These are phyloP conservation scores for Penicillium daleae DNA, from an alignment of 495 filamentous ascomycete genomes.

Conservation along the genomic window DNA sequence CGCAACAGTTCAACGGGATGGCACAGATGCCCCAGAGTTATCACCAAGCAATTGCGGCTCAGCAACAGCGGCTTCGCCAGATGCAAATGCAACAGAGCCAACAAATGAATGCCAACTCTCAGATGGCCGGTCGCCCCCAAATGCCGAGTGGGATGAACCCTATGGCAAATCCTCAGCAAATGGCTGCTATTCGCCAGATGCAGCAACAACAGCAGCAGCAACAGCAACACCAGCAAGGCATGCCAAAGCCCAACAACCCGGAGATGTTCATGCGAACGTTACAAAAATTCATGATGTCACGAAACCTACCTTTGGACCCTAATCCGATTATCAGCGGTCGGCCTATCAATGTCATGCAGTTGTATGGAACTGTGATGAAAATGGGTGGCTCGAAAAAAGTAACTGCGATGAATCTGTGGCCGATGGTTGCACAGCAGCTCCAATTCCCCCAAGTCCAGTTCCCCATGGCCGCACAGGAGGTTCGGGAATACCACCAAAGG, in stretches of 20 bases:
- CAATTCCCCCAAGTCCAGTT: conserved; percentile 68
- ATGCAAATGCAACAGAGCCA: conserved; percentile 65
- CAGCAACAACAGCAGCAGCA: conserved; percentile 27
- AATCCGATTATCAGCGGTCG: conserved; percentile 73
- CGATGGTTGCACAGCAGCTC: conserved; percentile 66
- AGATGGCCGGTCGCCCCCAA: conserved; percentile 46
- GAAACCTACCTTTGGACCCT: conserved; percentile 67
- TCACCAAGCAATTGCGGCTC: conserved; percentile 52
- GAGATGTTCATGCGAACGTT: conserved; percentile 79
- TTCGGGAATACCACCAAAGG: conserved; percentile 72
- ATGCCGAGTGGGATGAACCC: conserved; percentile 44
- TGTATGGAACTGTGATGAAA: conserved; percentile 76
- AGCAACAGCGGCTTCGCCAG: conserved; percentile 56
- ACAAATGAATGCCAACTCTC: conserved; percentile 64
- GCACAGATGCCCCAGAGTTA: conserved; percentile 51
- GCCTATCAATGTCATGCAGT: conserved; percentile 67
- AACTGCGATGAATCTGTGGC: conserved; percentile 69
- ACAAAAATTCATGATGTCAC: conserved; percentile 69
- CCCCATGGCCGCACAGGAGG: conserved; percentile 65
- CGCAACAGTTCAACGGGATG: conserved; percentile 47
- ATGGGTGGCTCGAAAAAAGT: conserved; percentile 80
- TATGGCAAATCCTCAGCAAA: conserved; percentile 50
- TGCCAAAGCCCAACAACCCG: conserved; percentile 59
- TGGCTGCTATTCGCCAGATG: conserved; percentile 53
- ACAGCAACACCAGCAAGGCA: conserved; percentile 55